phyloP scores from a whole-genome alignment of 2,329 filamentous ascomycete genomes.

The Hyphodiscus sp. region DNA sequence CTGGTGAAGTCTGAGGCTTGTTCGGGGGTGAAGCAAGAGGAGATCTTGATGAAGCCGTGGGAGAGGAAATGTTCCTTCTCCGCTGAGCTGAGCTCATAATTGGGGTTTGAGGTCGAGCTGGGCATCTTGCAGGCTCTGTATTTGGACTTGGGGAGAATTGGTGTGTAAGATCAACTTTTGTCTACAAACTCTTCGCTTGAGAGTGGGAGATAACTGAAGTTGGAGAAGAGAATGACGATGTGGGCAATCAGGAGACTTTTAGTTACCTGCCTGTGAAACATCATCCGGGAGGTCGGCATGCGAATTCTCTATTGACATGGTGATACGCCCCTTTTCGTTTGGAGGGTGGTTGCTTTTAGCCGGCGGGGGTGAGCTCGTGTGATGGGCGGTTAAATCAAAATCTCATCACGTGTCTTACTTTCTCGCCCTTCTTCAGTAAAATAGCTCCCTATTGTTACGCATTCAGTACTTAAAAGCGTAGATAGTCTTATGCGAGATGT shows the following conservation, averaged over 20 bases:
- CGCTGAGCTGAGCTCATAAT: background rate
- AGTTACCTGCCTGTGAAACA: background rate
- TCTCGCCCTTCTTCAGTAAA: background rate
- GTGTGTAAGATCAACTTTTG: background rate
- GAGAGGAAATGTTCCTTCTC: background rate
- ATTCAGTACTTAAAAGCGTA: too few species aligned
- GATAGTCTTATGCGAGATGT: too few species aligned
- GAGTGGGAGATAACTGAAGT: background rate
- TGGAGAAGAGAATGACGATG: background rate
- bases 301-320: background rate
- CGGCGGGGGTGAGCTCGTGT: background rate
- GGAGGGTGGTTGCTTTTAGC: background rate
- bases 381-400: background rate
- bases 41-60: slow-evolving; percentile 49
- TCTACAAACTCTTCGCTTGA: background rate
- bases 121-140: background rate
- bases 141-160: background rate
- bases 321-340: background rate
- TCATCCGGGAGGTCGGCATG: background rate
- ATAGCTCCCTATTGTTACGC: too few species aligned
- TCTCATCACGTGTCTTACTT: background rate
- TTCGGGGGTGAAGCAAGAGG: slow-evolving; percentile 43
- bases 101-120: background rate
- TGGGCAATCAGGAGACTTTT: background rate
- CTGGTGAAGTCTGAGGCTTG: slow-evolving; percentile 41